phyloP scores from a whole-genome alignment of 495 filamentous ascomycete species.

The Aspergillus conjunctus region DNA sequence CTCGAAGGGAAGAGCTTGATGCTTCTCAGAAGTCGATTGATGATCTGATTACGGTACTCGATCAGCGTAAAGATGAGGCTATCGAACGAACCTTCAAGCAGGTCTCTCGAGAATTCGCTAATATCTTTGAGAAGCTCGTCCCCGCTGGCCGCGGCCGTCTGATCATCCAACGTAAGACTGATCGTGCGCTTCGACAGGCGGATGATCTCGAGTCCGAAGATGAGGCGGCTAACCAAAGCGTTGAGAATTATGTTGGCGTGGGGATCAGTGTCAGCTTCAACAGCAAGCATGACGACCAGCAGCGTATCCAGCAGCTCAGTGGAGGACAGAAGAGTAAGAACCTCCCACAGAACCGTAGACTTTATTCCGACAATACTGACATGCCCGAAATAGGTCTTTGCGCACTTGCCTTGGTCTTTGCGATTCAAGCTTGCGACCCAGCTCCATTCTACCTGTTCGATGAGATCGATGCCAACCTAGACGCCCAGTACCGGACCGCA shows the following conservation, averaged over 20 bases:
- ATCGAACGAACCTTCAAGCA: slow-evolving; percentile 99
- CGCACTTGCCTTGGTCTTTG: slow-evolving; percentile 94
- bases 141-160: slow-evolving; percentile 89
- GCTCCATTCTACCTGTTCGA: slow-evolving; percentile 99
- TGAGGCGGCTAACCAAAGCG: slow-evolving; percentile 60
- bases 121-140: slow-evolving; percentile 92
- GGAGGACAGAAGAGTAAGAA: slow-evolving; percentile 94
- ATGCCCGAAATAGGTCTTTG: slow-evolving; percentile 66
- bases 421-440: slow-evolving; percentile 97
- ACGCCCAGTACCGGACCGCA: slow-evolving; percentile 94
- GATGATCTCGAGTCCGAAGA: slow-evolving; percentile 71
- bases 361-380: slow-evolving; percentile 27
- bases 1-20: slow-evolving; percentile 82
- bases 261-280: slow-evolving; percentile 99
- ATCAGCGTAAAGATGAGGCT: slow-evolving; percentile 87
- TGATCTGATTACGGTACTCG: slow-evolving; percentile 86
- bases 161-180: slow-evolving; percentile 89
- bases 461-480: slow-evolving; percentile 97
- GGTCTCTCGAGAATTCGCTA: slow-evolving; percentile 87
- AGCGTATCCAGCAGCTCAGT: slow-evolving; percentile 93
- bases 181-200: slow-evolving; percentile 60
- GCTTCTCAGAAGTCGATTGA: slow-evolving; percentile 80
- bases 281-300: slow-evolving; percentile 96
- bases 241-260: slow-evolving; percentile 96
- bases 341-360: not conserved